Conservation (phyloP, 108 stramenopile genomes). For the Cyclotella choctawhatcheeana region DNA sequence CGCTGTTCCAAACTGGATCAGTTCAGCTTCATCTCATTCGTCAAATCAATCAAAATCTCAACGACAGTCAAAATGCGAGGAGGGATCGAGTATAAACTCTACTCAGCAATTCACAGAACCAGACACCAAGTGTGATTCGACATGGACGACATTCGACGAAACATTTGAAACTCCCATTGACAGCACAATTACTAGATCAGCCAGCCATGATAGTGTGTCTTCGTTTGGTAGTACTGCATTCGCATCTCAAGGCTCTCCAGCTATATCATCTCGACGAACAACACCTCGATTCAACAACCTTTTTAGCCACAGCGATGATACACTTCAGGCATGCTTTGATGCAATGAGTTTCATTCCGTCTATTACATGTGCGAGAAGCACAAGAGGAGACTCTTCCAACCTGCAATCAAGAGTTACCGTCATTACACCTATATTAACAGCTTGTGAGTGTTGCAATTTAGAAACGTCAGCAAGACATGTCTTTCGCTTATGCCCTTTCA, state of each 20-base stretch:
- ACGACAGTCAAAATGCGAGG: background rate
- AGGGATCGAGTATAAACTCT: constrained; percentile 1
- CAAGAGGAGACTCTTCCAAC: constrained; percentile 16
- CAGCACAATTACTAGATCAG: constrained; percentile 8
- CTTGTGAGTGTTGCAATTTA: constrained; percentile 65
- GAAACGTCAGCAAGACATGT: no score
- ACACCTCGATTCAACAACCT: constrained; percentile 7
- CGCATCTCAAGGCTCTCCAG: constrained; percentile 13
- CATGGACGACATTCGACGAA: constrained; percentile 3
- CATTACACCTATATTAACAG: constrained; percentile 79
- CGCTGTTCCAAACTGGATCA: constrained; percentile 43
- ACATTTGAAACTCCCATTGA: constrained; percentile 16
- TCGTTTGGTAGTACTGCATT: constrained; percentile 18
- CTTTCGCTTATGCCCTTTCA: no score
- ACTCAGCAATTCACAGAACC: background rate
- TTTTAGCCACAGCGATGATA: constrained; percentile 43
- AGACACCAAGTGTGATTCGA: background rate
- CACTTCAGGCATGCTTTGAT: constrained; percentile 58
- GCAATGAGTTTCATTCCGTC: constrained; percentile 80
- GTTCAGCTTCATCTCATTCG: constrained; percentile 33
- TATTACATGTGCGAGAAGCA: constrained; percentile 49
- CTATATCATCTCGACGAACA: constrained; percentile 9
- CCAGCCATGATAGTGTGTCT: constrained; percentile 28
- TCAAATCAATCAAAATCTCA: background rate
- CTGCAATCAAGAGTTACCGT: constrained; percentile 66